phyloP scores from a whole-genome alignment of 177 flowering plant species.

The Vitis hybrid region DNA sequence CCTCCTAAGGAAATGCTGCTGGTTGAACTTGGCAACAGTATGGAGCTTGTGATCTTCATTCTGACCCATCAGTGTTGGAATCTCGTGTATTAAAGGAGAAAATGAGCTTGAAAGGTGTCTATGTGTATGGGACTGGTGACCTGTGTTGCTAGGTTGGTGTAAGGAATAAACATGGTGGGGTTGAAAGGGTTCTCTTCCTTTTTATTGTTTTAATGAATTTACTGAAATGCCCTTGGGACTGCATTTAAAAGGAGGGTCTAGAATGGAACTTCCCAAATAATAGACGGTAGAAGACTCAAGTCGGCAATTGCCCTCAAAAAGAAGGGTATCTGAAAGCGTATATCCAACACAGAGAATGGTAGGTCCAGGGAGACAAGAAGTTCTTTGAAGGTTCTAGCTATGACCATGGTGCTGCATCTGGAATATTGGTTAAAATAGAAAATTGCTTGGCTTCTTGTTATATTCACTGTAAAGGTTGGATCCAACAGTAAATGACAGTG shows the following conservation, averaged over 20 bases:
- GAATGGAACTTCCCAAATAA: no score
- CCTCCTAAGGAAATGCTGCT: conserved; percentile 12
- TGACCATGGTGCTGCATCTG: background rate
- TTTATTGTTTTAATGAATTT: no score
- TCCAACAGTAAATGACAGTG: no score
- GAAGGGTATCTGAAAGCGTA: background rate
- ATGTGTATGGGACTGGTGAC: background rate
- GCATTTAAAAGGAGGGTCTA: no score
- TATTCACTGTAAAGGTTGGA: background rate
- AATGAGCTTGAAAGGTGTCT: background rate
- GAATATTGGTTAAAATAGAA: background rate
- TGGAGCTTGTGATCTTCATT: conserved; percentile 7
- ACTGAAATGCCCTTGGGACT: no score
- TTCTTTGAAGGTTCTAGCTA: conserved; percentile 3
- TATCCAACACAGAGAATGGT: background rate
- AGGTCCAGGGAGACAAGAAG: background rate
- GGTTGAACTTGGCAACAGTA: background rate
- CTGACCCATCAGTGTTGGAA: background rate
- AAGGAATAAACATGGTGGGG: background rate
- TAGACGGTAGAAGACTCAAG: no score
- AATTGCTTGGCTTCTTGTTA: background rate
- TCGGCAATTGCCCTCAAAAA: background rate
- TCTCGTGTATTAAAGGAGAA: background rate
- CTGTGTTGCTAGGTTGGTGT: background rate
- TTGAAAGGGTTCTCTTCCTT: no score